Conservation (phyloP, 2,329 filamentous ascomycete genomes). For the Ophiostoma perfectum region DNA sequence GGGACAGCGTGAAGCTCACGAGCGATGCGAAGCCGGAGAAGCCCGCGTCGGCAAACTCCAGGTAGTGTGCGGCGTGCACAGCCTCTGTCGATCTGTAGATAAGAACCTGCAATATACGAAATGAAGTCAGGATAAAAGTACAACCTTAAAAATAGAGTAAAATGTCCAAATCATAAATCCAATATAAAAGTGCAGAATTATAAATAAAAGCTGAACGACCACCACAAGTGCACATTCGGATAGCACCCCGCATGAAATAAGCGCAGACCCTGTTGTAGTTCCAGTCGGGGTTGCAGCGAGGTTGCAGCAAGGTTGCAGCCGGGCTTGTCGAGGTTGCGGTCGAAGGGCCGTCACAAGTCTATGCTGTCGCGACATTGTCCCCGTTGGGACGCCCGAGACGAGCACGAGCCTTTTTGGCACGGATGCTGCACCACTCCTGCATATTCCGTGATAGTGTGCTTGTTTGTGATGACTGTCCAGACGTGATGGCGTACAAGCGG, state of each 20-base stretch:
- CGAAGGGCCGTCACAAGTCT: no score
- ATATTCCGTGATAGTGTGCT: no score
- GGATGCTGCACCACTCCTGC: no score
- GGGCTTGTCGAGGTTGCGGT: no score
- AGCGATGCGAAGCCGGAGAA: not conserved
- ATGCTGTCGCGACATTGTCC: no score
- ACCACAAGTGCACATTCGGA: not conserved
- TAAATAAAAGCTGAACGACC: slow-evolving; percentile 3
- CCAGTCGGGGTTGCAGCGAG: no score
- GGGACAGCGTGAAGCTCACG: not conserved
- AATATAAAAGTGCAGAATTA: not conserved
- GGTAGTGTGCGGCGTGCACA: not conserved
- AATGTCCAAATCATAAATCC: not conserved
- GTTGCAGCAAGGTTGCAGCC: no score
- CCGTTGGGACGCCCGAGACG: no score
- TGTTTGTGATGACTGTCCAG: no score
- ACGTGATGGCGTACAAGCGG: not conserved
- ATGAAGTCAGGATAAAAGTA: not conserved
- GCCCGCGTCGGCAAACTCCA: not conserved
- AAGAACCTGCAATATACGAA: not conserved
- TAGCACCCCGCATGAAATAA: not conserved
- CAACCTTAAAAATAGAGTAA: not conserved
- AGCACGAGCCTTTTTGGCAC: no score
- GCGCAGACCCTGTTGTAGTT: not conserved
- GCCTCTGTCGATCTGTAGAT: not conserved